Percentiles rank a stretch among this genome's conserved stretches.
These are phyloP conservation scores for Penicillium psychrosexuale DNA, from an alignment of 2,329 filamentous ascomycete genomes.

Conservation along the genomic window DNA sequence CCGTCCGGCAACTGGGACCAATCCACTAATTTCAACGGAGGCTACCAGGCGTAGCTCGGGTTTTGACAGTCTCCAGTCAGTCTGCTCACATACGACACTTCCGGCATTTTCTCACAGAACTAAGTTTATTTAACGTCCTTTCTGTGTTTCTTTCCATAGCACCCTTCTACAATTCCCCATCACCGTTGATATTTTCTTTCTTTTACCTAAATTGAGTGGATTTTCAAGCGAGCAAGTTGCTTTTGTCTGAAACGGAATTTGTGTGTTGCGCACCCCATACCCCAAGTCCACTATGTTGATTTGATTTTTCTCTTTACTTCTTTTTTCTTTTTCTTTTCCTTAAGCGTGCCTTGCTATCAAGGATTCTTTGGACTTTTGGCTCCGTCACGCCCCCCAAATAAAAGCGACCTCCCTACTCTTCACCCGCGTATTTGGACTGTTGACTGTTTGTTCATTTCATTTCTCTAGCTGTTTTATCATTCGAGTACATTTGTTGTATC, in stretches of 20 bases:
- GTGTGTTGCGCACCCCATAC: conserved; percentile 45
- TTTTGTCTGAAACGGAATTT: conserved; percentile 44
- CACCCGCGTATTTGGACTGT: conserved; percentile 23
- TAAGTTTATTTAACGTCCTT: conserved; percentile 14
- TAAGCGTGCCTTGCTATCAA: conserved; percentile 32
- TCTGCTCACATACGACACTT: conserved; percentile 5
- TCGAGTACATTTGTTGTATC: conserved; percentile 20
- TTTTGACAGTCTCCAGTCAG: conserved; percentile 8
- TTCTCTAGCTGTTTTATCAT: conserved; percentile 19
- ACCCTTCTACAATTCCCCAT: conserved; percentile 17
- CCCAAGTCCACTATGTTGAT: conserved; percentile 40
- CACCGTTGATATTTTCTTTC: conserved; percentile 20
- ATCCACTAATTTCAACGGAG: conserved; percentile 56
- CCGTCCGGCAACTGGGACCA: conserved; percentile 52
- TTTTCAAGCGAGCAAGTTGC: conserved; percentile 40
- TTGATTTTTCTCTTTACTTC: conserved; percentile 25
- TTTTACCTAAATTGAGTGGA: conserved; percentile 34
- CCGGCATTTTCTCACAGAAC: conserved; percentile 12
- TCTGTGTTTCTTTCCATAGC: conserved; percentile 22
- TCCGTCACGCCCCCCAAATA: conserved; percentile 33
- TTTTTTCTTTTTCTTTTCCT: conserved; percentile 23
- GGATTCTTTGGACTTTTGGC: conserved; percentile 33
- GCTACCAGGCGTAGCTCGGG: conserved; percentile 55
- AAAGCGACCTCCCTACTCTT: conserved; percentile 33
- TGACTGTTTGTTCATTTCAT: conserved; percentile 17